Evolutionary conservation across 805 yeast genomes (phyloP), one percentile per base, ranked within the genome.

Genomic region (Scheffersomyces ergatensis): DNA sequence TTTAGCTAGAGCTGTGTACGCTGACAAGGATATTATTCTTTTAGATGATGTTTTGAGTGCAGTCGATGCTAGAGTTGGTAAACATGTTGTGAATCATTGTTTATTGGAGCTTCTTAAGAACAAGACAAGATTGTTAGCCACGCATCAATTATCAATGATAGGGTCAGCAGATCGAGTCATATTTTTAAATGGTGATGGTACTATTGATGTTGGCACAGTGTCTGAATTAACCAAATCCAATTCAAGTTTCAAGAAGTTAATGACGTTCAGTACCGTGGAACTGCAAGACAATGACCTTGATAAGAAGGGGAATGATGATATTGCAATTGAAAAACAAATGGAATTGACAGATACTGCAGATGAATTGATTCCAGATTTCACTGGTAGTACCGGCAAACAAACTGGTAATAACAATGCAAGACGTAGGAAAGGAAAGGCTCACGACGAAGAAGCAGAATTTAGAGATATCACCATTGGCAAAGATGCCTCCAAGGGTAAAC

Each of bases 51-150:
- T 86, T 12, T 70, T 87, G 42, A 79, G 87, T 64, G 95, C 95
- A 4, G 93, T 87, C 6, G 95, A 86, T 61, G 89, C 92, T 24
- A 80, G 85, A 53, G 95, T 86, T 34, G 95, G 93, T n/a, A 77
- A 77, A 42, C 89, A 82, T 51, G 85, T 87, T 37, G 78, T 86
- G 76, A 73, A 78, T 40, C 70, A 78, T 32, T 88, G 96, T 62
- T 59, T 89, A 34, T 48, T 75, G 45, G 89, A 87, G 0, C 44
- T 80, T 20, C 56, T 89, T 44, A 62, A 65, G 31, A 60, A 63
- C 15, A 78, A 76, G 51, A 89, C 96, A 0, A 72, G 93, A 51
- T 52, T 89, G 8, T 68, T 88, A 52, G 95, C 95, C 2, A 89
- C 96, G 0, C 96, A 88, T 59, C 95, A 89, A 57, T 66, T 89